Base-by-base conservation (phyloP, 768 basidiomycete species). In the Psilocybe tampanensis region DNA sequence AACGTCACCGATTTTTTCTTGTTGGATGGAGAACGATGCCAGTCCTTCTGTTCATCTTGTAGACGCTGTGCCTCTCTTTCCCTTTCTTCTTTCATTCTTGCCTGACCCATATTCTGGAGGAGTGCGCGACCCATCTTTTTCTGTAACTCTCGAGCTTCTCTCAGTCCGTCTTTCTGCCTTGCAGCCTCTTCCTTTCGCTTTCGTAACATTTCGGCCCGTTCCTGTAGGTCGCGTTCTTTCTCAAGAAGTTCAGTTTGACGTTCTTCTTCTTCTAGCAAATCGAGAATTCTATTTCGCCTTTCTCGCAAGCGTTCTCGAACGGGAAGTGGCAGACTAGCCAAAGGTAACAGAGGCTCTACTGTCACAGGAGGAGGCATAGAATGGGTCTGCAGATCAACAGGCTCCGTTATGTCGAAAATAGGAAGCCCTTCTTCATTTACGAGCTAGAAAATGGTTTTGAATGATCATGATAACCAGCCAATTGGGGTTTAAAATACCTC, bases 71-170 rank as follows among this genome's bases (percentile, higher is more conserved):
- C 68, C 47, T 69, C 68, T n/a, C 56, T 64, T 54, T 67, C 74
- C 49, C 71, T 70, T 24, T 76, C 72, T 33, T 72, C 78, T 34
- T 71, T 64, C 54, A 76, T 75, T 50, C 70, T 75, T 17, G 75
- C 69, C 44, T 78, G 70, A 6, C 76, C 70, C 54, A 81, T 66
- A 54, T 79, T 79, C 44, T 70, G 69, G 39, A 92, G 56, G 36
- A 92, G 74, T 0, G 88, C 84, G 61, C 79, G 84, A 2, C 89
- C 90, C 88, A 93, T 90, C 72, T 84, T 89, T 76, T 84, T 88
- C 68, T 90, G 89, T 67, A 90, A 72, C 56, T 86, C 79, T 55
- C 74, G 77, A 1, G 76, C 73, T 19, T 72, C 73, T 58, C 75
- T 74, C 24, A 74, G 52, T 49, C 70, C 73, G 47, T 71, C 76